Conservation (phyloP, 768 basidiomycete genomes). For the Fomitopsis pulvina region DNA sequence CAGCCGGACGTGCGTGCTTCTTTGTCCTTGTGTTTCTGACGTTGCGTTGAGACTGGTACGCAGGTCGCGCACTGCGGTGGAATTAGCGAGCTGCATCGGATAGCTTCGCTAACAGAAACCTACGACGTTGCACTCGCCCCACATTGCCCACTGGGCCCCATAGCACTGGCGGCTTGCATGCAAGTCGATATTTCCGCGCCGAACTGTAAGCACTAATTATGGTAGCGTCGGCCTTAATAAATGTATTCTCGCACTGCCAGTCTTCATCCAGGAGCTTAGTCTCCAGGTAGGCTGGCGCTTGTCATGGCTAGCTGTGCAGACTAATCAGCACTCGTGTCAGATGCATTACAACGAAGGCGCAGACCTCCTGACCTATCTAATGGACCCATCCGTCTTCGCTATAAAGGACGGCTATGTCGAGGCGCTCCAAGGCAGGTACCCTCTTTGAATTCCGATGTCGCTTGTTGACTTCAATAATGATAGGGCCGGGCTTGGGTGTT, state of each 20-base stretch:
- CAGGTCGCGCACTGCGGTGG: slow-evolving; percentile 56
- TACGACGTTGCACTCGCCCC: slow-evolving; percentile 71
- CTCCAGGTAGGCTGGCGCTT: slow-evolving; percentile 35
- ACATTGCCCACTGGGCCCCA: slow-evolving; percentile 66
- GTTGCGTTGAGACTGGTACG: background rate
- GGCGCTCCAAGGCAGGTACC: slow-evolving; percentile 31
- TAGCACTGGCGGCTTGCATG: slow-evolving; percentile 65
- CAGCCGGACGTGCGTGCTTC: slow-evolving; percentile 52
- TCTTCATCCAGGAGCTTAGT: slow-evolving; percentile 62
- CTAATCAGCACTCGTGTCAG: slow-evolving; percentile 19
- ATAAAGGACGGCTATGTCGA: slow-evolving; percentile 47
- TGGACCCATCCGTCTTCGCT: slow-evolving; percentile 43
- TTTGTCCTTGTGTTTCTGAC: background rate
- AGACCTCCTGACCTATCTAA: slow-evolving; percentile 57
- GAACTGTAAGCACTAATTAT: slow-evolving; percentile 39
- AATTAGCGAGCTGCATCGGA: slow-evolving; percentile 51
- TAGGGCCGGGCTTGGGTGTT: slow-evolving; percentile 56
- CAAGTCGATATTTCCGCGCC: slow-evolving; percentile 53
- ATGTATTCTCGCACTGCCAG: slow-evolving; percentile 19
- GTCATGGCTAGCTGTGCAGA: background rate
- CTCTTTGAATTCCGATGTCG: background rate
- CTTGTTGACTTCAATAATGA: background rate
- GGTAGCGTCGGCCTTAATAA: background rate
- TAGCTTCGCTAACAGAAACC: slow-evolving; percentile 53
- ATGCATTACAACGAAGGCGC: slow-evolving; percentile 61